Evolutionary conservation across 495 filamentous ascomycete species (phyloP), one percentile per base, ranked within the genome.

Genomic region (Eremomyces bilateralis): DNA sequence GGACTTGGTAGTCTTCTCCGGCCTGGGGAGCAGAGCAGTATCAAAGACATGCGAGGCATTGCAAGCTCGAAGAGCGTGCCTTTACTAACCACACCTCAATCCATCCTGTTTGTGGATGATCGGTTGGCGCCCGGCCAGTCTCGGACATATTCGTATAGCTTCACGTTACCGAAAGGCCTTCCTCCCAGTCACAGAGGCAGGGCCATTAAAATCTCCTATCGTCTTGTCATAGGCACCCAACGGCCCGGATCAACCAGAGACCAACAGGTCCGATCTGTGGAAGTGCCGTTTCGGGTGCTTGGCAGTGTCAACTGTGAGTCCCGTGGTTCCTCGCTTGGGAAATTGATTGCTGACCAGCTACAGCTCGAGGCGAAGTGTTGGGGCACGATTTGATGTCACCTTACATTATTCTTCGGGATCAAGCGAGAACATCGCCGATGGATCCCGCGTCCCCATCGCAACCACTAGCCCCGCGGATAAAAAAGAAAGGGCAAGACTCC

Each of bases 21-120:
- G 5, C 73, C 73, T 15, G 73, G 73, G 31, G 83, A 92, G 40
- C 69, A 83, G 41, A 88, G 84, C 57, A 90, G 73, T 35, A 79
- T 95, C 40, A 81, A 81, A 54, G 80, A 93, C 46, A 92, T 93
- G 80, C 78, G 81, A 43, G 78, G 75, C 0, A 73, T 76, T 37
- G 73, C 75, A 29, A 71, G 61, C 42, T 75, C 82, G 12, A 78
- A 76, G 49, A 75, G 76, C 15, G 73, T 97, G 25, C 88, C 88
- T 2, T 61, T 97, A 25, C 53, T 97, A 15, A 90, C 83, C 16
- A 94, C 88, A 4, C 81, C 85, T n/a, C 88, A 95, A 53, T 92
- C 82, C 4, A 81, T 97, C 40, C 62, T 97, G 12, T 97, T 97
- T 47, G 85, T 97, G 24, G 83, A 97, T 49, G 63, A 95, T 21